These are phyloP conservation scores for Paspalum notatum DNA, from an alignment of 176 grass and related monocot species.

Conservation along the genomic window DNA sequence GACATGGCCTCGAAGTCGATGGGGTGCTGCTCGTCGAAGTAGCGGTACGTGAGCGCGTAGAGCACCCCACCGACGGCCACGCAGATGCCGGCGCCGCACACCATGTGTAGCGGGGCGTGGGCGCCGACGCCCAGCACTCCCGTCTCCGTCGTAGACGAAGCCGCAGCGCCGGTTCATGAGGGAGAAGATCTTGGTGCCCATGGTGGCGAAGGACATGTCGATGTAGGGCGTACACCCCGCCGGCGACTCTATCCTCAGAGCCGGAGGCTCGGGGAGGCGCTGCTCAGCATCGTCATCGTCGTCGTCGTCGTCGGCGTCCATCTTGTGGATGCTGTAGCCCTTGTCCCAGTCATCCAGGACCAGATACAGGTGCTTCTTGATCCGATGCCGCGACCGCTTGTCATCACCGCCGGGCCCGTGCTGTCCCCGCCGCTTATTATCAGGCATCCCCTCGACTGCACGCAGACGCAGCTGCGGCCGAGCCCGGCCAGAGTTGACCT, in stretches of 20 bases:
- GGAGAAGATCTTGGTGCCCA: constrained; percentile 19
- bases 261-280: not conserved
- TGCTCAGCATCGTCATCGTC: not conserved
- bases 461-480: too few species aligned
- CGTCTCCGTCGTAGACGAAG: not conserved
- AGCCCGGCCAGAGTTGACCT: too few species aligned
- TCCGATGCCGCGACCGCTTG: not conserved
- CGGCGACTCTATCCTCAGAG: not conserved
- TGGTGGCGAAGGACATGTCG: not conserved
- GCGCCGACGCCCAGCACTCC: not conserved
- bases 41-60: not conserved
- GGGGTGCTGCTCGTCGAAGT: not conserved
- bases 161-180: not conserved
- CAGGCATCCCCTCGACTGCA: too few species aligned
- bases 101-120: not conserved
- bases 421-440: too few species aligned
- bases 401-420: not conserved
- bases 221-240: rapidly evolving
- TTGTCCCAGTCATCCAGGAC: not conserved
- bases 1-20: not conserved
- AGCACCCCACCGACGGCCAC: not conserved
- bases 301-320: not conserved
- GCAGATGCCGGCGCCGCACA: not conserved
- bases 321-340: not conserved
- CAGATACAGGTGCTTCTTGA: not conserved